Conservation (phyloP, 2,329 filamentous ascomycete species). For the Trichophyton equinum region DNA sequence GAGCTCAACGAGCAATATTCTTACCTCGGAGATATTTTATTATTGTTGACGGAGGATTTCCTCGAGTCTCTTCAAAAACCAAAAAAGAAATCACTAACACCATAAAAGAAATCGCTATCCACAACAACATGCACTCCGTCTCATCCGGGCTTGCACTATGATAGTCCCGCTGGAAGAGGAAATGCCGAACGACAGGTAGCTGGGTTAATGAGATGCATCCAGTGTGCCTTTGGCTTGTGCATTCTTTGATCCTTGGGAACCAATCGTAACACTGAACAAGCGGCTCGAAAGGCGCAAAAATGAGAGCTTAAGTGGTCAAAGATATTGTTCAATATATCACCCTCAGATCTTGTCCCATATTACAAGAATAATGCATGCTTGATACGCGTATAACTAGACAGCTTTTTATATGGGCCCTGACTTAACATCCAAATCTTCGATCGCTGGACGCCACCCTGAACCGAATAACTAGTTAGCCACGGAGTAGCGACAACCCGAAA, state of each 20-base stretch:
- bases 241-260: not conserved
- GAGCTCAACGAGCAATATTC: not conserved
- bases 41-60: too few relatives aligned
- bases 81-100: not conserved
- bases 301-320: not conserved
- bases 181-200: not conserved
- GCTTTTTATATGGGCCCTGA: not conserved
- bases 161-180: not conserved
- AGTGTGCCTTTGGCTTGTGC: not conserved
- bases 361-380: conserved; percentile 1
- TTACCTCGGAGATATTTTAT: not conserved
- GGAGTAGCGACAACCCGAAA: too few relatives aligned
- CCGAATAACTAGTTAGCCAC: too few relatives aligned
- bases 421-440: not conserved
- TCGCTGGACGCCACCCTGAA: not conserved
- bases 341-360: not conserved
- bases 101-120: not conserved
- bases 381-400: not conserved
- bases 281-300: not conserved
- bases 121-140: not conserved
- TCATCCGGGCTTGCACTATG: not conserved
- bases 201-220: not conserved
- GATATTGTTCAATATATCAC: not conserved
- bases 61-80: too few relatives aligned
- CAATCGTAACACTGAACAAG: not conserved